Conservation (phyloP, 768 basidiomycete species). For the Psilocybe sp. region DNA sequence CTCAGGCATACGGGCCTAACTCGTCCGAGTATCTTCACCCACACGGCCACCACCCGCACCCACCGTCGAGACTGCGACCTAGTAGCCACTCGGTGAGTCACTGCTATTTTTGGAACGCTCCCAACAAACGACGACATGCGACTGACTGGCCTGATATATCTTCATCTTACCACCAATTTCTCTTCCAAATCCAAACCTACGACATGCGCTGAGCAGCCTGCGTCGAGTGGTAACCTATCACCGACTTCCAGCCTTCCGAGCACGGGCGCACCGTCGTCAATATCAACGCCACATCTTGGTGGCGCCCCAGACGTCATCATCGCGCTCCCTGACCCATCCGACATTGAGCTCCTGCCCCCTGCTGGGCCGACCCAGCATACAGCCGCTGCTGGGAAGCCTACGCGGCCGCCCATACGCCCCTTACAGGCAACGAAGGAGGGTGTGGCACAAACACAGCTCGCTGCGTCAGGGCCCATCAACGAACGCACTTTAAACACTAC, state of each 20-base stretch:
- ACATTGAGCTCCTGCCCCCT: conserved; percentile 22
- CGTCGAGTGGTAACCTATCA: too few species aligned
- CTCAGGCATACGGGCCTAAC: conserved; percentile 17
- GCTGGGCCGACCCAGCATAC: too few species aligned
- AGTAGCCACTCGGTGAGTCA: conserved; percentile 26
- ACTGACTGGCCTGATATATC: background rate
- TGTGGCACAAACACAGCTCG: background rate
- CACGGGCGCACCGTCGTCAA: conserved; percentile 10
- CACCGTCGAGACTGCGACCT: conserved; percentile 33
- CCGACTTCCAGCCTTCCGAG: conserved; percentile 5
- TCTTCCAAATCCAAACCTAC: too few species aligned
- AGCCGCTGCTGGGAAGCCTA: too few species aligned
- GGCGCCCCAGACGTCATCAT: background rate
- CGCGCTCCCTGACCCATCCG: conserved; percentile 14
- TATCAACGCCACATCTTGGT: conserved; percentile 12
- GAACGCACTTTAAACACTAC: conserved; percentile 3
- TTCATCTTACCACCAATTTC: too few species aligned
- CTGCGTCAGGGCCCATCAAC: background rate
- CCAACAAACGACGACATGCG: background rate
- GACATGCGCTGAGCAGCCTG: too few species aligned
- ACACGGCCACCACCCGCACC: conserved; percentile 22
- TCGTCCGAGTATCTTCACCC: conserved; percentile 26
- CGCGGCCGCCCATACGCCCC: conserved; percentile 7
- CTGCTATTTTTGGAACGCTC: background rate
- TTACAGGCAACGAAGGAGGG: conserved; percentile 7